phyloP scores from a whole-genome alignment of 2,329 filamentous ascomycete species.

The Pseudogymnoascus sp. region DNA sequence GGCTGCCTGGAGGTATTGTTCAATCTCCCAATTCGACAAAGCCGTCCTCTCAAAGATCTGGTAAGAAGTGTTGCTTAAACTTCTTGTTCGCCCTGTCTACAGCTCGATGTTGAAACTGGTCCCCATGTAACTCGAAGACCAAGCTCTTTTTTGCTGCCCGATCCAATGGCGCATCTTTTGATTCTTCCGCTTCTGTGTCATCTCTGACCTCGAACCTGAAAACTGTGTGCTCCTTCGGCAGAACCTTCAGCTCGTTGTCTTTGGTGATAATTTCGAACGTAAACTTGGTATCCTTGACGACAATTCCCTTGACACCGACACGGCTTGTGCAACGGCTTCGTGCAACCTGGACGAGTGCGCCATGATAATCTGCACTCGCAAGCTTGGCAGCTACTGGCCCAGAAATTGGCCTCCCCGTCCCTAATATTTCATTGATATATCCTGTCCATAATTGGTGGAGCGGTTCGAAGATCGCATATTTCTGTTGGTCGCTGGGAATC shows the following conservation, averaged over 20 bases:
- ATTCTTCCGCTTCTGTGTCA: constrained; percentile 15
- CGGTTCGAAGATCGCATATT: constrained; percentile 68
- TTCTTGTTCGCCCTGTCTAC: constrained; percentile 84
- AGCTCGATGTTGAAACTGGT: constrained; percentile 75
- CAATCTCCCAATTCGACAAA: neutral
- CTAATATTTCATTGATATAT: constrained; percentile 78
- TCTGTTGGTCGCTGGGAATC: constrained; percentile 58
- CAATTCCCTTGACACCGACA: constrained; percentile 77
- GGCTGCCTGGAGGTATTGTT: neutral
- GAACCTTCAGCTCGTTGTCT: constrained; percentile 60
- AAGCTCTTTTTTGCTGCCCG: constrained; percentile 37
- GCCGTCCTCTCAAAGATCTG: constrained; percentile 51
- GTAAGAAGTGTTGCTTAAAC: constrained; percentile 76
- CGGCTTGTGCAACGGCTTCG: constrained; percentile 71
- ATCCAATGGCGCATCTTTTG: constrained; percentile 18
- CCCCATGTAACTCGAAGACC: constrained; percentile 77
- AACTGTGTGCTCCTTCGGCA: constrained; percentile 85
- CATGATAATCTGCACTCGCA: constrained; percentile 82
- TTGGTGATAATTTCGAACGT: constrained; percentile 76
- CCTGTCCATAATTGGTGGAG: constrained; percentile 72
- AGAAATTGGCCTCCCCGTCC: constrained; percentile 32
- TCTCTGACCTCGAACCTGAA: constrained; percentile 62
- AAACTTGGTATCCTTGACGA: constrained; percentile 80
- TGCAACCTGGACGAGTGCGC: constrained; percentile 74
- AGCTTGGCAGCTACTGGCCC: constrained; percentile 59